These are phyloP conservation scores for Sequoia sempervirens DNA, from an alignment of 75 land plant genomes.

Conservation along the genomic window DNA sequence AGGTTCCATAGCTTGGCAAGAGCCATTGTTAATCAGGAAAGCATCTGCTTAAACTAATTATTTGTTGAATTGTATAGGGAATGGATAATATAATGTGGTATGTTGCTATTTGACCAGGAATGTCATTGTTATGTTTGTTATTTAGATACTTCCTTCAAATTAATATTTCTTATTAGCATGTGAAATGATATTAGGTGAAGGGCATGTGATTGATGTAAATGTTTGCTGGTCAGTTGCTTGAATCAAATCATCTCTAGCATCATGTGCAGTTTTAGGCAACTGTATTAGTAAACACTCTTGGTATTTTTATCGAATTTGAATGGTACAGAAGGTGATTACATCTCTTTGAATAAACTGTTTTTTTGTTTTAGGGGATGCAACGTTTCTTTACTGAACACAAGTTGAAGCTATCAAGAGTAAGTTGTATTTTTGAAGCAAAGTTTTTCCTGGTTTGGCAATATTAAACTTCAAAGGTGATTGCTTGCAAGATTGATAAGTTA, in stretches of 20 bases:
- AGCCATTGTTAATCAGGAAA: neutral
- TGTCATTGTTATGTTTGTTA: neutral
- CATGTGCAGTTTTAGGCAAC: neutral
- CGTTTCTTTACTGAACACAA: slow-evolving; percentile 94
- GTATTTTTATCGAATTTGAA: neutral
- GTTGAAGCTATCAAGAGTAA: slow-evolving; percentile 95
- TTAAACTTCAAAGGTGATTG: neutral
- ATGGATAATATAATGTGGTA: neutral
- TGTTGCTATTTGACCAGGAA: neutral
- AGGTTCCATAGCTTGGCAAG: neutral
- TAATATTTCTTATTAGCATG: neutral
- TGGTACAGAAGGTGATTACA: neutral
- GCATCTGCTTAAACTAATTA: neutral
- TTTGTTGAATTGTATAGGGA: neutral
- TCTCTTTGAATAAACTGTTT: slow-evolving; percentile 1
- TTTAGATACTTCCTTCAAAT: neutral
- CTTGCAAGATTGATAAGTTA: neutral
- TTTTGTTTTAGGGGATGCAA: slow-evolving; percentile 75
- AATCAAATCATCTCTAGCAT: neutral
- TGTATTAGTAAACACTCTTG: neutral
- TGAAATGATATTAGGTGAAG: neutral
- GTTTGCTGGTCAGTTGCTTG: neutral
- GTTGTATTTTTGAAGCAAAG: slow-evolving; percentile 7
- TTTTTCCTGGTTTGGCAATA: neutral
- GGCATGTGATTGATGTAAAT: neutral